Conservation (phyloP, 768 basidiomycete genomes). For the Podaxis sp. region DNA sequence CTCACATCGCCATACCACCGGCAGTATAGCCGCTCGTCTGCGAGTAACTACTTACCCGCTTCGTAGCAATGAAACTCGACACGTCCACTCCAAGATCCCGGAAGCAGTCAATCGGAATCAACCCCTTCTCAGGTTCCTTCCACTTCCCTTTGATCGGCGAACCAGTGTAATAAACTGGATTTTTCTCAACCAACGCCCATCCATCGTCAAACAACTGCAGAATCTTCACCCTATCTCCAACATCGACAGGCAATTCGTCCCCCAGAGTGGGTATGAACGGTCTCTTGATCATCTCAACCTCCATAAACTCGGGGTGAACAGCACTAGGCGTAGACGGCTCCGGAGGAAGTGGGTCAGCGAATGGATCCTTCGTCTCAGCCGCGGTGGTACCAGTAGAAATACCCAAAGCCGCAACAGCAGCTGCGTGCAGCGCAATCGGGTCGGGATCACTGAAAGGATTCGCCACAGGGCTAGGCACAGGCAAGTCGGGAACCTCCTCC, state of each 20-base stretch:
- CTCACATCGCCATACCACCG: background rate
- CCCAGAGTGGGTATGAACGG: conserved; percentile 55
- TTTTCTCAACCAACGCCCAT: conserved; percentile 63
- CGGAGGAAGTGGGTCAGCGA: conserved; percentile 22
- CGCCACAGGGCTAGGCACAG: background rate
- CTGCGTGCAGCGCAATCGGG: conserved; percentile 21
- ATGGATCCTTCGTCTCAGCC: conserved; percentile 18
- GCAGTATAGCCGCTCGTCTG: background rate
- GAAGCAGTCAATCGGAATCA: conserved; percentile 75
- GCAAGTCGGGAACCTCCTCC: background rate
- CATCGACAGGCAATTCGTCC: conserved; percentile 58
- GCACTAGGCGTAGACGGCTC: conserved; percentile 13
- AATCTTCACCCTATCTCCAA: conserved; percentile 54
- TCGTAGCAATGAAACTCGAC: conserved; percentile 2
- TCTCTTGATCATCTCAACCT: conserved; percentile 49
- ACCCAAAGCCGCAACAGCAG: conserved; percentile 21
- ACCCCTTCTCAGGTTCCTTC: conserved; percentile 34
- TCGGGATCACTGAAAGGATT: conserved; percentile 13
- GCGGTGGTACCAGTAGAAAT: background rate
- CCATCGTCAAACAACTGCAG: conserved; percentile 65
- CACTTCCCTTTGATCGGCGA: conserved; percentile 28
- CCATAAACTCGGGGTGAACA: conserved; percentile 30
- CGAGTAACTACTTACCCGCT: conserved; percentile 17
- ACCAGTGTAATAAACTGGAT: conserved; percentile 15
- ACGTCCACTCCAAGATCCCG: conserved; percentile 25